A percentile compares a stretch with the other conserved stretches of the same genome.
Evolutionary conservation across 2,329 filamentous ascomycete genomes (phyloP).

Genomic region (Sarocladium kiliense): DNA sequence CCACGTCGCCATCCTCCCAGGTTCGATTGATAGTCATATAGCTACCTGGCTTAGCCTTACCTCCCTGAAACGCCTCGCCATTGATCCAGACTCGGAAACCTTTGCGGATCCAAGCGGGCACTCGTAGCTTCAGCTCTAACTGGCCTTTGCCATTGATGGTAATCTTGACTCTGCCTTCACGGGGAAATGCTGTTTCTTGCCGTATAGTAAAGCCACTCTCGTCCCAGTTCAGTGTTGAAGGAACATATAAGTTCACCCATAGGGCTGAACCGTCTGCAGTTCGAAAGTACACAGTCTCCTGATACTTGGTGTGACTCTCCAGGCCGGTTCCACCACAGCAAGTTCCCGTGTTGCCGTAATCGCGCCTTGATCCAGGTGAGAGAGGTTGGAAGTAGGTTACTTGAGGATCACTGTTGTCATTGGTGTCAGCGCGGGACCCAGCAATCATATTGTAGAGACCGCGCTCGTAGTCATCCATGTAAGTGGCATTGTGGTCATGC

Average conservation of each 20-base stretch:
- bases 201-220: conserved; percentile 21
- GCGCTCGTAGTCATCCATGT: conserved; percentile 29
- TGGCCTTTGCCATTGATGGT: conserved; percentile 21
- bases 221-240: conserved; percentile 23
- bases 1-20: conserved; percentile 23
- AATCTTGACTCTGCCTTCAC: conserved; percentile 19
- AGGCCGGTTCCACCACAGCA: conserved; percentile 26
- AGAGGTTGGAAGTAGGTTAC: conserved; percentile 28
- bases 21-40: conserved; percentile 23
- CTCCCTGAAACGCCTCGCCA: conserved; percentile 15
- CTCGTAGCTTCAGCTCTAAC: conserved; percentile 25
- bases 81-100: conserved; percentile 23
- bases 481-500: conserved; percentile 25
- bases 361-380: conserved; percentile 19
- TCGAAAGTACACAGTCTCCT: conserved; percentile 27
- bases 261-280: conserved; percentile 24
- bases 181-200: conserved; percentile 25
- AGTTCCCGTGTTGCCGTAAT: conserved; percentile 26
- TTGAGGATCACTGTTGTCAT: conserved; percentile 18
- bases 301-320: conserved; percentile 29
- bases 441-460: conserved; percentile 27
- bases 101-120: conserved; percentile 22
- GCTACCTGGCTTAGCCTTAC: conserved; percentile 17
- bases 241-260: conserved; percentile 27
- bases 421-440: conserved; percentile 22